Conservation (phyloP, 108 stramenopile species). For the Nitzschia inconspicua region DNA sequence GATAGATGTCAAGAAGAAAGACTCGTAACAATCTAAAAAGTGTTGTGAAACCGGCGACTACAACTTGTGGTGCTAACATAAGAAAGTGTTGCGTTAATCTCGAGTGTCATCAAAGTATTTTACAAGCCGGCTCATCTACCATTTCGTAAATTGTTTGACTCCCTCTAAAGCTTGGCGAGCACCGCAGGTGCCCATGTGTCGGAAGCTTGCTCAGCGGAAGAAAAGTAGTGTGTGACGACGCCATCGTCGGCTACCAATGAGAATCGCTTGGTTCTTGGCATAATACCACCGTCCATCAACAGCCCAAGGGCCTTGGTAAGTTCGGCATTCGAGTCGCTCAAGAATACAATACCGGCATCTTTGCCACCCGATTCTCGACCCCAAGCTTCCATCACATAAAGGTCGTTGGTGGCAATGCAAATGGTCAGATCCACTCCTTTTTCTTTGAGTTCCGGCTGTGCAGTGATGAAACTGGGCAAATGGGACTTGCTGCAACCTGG, state of each 20-base stretch:
- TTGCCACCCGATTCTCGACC: constrained; percentile 73
- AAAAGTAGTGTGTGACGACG: constrained; percentile 76
- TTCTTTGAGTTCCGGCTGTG: constrained; percentile 70
- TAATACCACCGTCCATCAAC: constrained; percentile 56
- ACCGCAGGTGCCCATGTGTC: constrained; percentile 86
- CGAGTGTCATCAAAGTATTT: too few species aligned
- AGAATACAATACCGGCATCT: constrained; percentile 71
- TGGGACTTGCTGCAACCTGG: constrained; percentile 87
- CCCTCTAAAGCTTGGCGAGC: constrained; percentile 34
- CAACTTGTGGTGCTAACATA: too few species aligned
- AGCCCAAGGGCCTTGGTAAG: constrained; percentile 70
- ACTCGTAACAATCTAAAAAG: too few species aligned
- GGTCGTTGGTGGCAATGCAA: constrained; percentile 88
- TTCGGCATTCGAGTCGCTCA: constrained; percentile 64
- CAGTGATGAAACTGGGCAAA: constrained; percentile 82
- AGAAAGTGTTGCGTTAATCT: too few species aligned
- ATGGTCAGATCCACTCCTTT: constrained; percentile 83
- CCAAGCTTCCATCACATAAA: constrained; percentile 87
- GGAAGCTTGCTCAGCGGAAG: constrained; percentile 49
- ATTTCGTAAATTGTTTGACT: background rate
- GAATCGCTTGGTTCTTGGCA: constrained; percentile 72
- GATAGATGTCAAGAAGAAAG: constrained; percentile 41
- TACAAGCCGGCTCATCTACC: too few species aligned
- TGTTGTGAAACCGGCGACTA: too few species aligned
- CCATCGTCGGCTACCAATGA: constrained; percentile 84